Evolutionary conservation across 2,329 filamentous ascomycete species (phyloP).

Genomic region (Pseudocercospora fijiensis): DNA sequence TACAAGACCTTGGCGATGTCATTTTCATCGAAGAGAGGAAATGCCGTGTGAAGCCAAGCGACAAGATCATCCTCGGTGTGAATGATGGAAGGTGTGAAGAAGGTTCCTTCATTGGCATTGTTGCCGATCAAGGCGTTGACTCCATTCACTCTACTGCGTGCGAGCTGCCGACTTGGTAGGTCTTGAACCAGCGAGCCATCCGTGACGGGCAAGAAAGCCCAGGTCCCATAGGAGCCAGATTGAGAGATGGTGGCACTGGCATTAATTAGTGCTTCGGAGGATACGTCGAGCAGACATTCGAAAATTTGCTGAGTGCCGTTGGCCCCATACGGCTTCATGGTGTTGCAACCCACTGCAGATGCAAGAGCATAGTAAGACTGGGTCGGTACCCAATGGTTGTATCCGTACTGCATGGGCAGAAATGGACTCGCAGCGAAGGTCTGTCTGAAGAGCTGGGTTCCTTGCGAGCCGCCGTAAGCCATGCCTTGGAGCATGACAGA

Average conservation of each 20-base stretch:
- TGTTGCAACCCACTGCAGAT: conserved; percentile 42
- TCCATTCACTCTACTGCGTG: conserved; percentile 42
- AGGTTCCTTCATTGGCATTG: conserved; percentile 53
- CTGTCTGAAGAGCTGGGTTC: conserved; percentile 33
- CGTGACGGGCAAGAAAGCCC: conserved; percentile 47
- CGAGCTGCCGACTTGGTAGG: conserved; percentile 41
- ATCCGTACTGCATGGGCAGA: conserved; percentile 55
- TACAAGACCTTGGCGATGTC: conserved; percentile 44
- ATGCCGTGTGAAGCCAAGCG: conserved; percentile 43
- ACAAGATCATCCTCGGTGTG: conserved; percentile 44
- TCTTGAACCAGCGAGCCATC: conserved; percentile 44
- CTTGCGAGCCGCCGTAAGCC: conserved; percentile 31
- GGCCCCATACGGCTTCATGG: conserved; percentile 37
- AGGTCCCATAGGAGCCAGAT: conserved; percentile 42
- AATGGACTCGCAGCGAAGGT: conserved; percentile 49
- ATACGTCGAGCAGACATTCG: conserved; percentile 44
- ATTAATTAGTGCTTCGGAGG: conserved; percentile 41
- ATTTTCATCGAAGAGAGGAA: conserved; percentile 44
- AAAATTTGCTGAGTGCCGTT: conserved; percentile 39
- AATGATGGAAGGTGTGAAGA: conserved; percentile 49
- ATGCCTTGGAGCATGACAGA: conserved; percentile 41
- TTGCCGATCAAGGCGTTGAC: conserved; percentile 43
- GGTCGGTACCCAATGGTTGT: conserved; percentile 48
- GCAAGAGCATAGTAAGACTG: conserved; percentile 50
- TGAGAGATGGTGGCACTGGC: conserved; percentile 40